Percentiles rank a stretch among this genome's conserved stretches.
These are phyloP conservation scores for Aquilaria yunnanensis DNA, from an alignment of 345 rosid genomes.

Conservation along the genomic window DNA sequence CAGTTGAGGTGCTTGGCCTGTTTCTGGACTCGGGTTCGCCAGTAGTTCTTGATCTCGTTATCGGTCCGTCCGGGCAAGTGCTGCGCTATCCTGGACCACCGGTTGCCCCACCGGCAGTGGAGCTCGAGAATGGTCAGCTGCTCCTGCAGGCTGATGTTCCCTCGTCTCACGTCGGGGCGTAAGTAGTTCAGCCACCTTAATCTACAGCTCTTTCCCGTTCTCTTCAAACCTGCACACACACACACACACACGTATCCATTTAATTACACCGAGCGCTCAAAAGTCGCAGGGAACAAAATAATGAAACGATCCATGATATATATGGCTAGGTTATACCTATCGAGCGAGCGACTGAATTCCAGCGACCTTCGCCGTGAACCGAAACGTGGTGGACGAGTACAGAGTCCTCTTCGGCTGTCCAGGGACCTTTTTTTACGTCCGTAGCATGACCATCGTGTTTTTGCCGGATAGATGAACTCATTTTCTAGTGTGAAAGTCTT, in stretches of 20 bases:
- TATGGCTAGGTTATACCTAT: no score
- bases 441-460: no score
- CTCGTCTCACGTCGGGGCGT: conserved; percentile 90
- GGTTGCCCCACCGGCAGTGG: conserved; percentile 94
- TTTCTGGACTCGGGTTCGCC: conserved; percentile 94
- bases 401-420: conserved; percentile 88
- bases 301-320: no score
- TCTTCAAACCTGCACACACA: conserved; percentile 85
- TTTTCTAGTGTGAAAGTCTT: no score
- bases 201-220: conserved; percentile 97
- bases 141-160: conserved; percentile 86
- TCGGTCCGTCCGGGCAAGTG: conserved; percentile 91
- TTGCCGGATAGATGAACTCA: no score
- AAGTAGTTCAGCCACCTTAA: conserved; percentile 91
- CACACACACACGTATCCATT: no score
- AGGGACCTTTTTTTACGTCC: conserved; percentile 44
- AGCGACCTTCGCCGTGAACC: conserved; percentile 83
- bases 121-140: conserved; percentile 90
- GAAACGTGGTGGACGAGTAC: conserved; percentile 79
- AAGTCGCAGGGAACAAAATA: no score
- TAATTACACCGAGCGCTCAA: no score
- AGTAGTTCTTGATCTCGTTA: conserved; percentile 92
- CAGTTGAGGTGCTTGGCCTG: conserved; percentile 83
- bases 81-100: conserved; percentile 97
- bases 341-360: conserved; percentile 78